Base-by-base conservation (phyloP, 768 basidiomycete genomes). In the Russula compacta region DNA sequence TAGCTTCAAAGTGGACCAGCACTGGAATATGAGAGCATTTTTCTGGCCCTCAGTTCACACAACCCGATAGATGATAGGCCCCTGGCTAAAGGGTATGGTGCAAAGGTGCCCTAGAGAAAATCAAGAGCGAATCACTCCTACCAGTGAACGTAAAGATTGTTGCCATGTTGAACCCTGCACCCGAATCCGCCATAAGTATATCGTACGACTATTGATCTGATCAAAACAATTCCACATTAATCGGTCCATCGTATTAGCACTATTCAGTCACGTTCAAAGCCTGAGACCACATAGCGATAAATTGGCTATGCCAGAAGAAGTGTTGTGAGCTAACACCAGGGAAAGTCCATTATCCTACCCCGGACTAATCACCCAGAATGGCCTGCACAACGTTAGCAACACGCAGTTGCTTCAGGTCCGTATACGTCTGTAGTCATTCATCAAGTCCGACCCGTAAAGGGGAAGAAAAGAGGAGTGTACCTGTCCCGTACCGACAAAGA, bases 401-500 rank as follows among this genome's bases (percentile, higher is more conserved):
- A 61, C 89, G 80, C 65, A 99, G 71, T 70, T 95, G 93, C 53
- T 93, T 80, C 69, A 99, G 73, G 74, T 99, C 97, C 36, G 94
- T 97, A 73, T 98, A 99, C 1, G 97, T 99, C 88, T 98, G 71
- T 48, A 46, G 17, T 53, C 43, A 46, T 56, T 39, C 42, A 58
- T 51, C 14, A 15, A 10, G 12, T 56, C 6, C 14, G 6, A 36
- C 6, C 38, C 24, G 17, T 10, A 9, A 33, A 32, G 36, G 7
- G 24, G 12, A 44, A 40, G 8, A 2, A 29, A 52, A 24, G 46
- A 15, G 35, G 59, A 29, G 71, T 84, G 43, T 65, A 92, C 90
- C 87, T 95, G 94, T 40, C 97, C 97, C 69, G 93, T 97, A 7
- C 97, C 97, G 65, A 99, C 93, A 71, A 99, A 99, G 24, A 98